phyloP scores from a whole-genome alignment of 805 yeast species.

The Sugiyamaella floridensis region DNA sequence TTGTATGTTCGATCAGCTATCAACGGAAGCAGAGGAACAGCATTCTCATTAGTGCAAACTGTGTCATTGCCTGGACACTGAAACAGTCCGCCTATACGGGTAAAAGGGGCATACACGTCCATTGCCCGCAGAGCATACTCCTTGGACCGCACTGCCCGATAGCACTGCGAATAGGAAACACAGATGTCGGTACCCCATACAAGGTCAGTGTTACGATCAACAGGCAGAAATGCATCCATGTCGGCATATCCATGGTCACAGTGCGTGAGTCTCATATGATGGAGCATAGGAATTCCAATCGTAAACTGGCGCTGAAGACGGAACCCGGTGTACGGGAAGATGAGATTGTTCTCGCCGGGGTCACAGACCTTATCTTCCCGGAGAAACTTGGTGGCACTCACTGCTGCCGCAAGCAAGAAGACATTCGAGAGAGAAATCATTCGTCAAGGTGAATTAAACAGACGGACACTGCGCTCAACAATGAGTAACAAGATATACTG shows the following conservation, averaged over 20 bases:
- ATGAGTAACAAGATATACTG: too few relatives aligned
- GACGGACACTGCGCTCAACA: too few relatives aligned
- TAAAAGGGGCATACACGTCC: conserved; percentile 46
- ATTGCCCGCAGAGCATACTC: conserved; percentile 43
- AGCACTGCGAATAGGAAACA: conserved; percentile 33
- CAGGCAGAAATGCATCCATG: conserved; percentile 35
- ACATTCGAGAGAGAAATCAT: not conserved
- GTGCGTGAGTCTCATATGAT: conserved; percentile 42
- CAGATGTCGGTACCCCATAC: conserved; percentile 38
- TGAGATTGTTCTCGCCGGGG: conserved; percentile 24
- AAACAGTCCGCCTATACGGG: conserved; percentile 60
- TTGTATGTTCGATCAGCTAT: conserved; percentile 48
- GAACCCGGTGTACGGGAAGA: conserved; percentile 48
- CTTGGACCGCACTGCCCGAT: conserved; percentile 52
- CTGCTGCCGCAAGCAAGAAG: not conserved
- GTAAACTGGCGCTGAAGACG: conserved; percentile 45
- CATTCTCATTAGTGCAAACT: conserved; percentile 21
- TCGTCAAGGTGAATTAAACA: too few relatives aligned
- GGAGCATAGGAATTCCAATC: conserved; percentile 37
- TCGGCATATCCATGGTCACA: conserved; percentile 47
- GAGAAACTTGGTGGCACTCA: conserved; percentile 22
- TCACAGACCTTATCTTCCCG: conserved; percentile 34
- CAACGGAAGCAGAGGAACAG: conserved; percentile 47
- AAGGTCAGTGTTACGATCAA: conserved; percentile 35
- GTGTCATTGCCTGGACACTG: conserved; percentile 34